Base-by-base conservation (phyloP, 345 rosid genomes). In the Hypericum perforatum region DNA sequence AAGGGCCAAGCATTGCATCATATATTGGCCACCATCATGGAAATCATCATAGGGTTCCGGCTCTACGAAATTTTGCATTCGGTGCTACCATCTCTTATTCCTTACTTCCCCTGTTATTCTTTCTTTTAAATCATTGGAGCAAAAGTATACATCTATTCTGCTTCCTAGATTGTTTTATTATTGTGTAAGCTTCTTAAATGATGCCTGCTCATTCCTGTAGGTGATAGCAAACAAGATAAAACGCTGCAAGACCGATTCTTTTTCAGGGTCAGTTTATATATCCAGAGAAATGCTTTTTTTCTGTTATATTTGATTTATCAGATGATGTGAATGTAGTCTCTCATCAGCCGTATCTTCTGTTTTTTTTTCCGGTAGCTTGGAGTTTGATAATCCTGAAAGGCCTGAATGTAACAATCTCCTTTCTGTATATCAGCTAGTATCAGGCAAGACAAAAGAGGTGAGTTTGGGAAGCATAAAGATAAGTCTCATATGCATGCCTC, bases 321-420 rank as follows among this genome's bases (percentile, higher is more conserved):
- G 3, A 15, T 22, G 12, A 53, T 45, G 22, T 29, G 42, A 38
- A 45, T 36, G 0, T 12, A 22, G 6, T 37, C 51, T 48, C 57
- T 50, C 53, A 43, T 11, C 15, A 36, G 14, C 13, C 9, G 32
- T n/a, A 11, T 9, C 41, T 37, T 3, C 41, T 52, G 9, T 48
- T 36, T 52, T 11, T 60, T 62, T 56, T 37, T 52, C 12, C 49
- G 49, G 63, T 81, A 91, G 96, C 68, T 49, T 87, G 64, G 92
- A 87, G 65, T 86, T 87, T 70, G 98, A 81, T 58, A 87, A 82
- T 65, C 92, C 84, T 53, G 96, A 84, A 70, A 82, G 95, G 67
- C 96, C 92, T 43, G 96, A 90, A 75, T 90, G 96, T 81, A 75
- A 62, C 72, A 90, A 86, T 68, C 96, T 90, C 72, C 95, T 90